Evolutionary conservation across 2,329 filamentous ascomycete species (phyloP), one percentile per base, ranked within the genome.

Genomic region (Fusarium citri): DNA sequence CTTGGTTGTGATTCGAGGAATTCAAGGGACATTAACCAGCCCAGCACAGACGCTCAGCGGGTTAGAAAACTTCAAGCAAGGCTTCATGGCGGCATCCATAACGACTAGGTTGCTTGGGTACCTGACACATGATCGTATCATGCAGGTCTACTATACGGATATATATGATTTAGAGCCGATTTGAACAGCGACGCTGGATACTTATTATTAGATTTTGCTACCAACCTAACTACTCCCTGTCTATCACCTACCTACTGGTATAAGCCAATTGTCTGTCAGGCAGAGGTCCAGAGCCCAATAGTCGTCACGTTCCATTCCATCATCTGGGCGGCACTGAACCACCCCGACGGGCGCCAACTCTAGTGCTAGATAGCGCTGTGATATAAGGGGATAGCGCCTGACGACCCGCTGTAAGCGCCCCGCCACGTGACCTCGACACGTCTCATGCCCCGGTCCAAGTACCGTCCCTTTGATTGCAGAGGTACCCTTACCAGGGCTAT

Each of bases 391-490:
- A 74, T 58, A 65, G 62, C 55, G 68, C 55, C 68, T 71, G 63
- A 59, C 30, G 62, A 72, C 57, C 67, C 67, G 69, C 69, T 69
- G 59, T 55, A 58, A 60, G 41, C 65, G 62, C 46, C 53, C 46
- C 45, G 60, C 68, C 73, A 75, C 73, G 73, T 75, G 73, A 75
- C 72, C 48, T 54, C 25, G 61, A 67, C 49, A 64, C 69, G 45
- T 70, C 66, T 64, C 71, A 72, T 73, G 68, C 73, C 73, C 69
- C 66, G 49, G 63, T 68, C 67, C 20, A 70, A 65, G 68, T 70
- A 66, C 64, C 69, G 64, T 72, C 60, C 71, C 72, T 72, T 71
- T 72, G 72, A 74, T 74, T 74, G 72, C 71, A 61, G 49, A 51
- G 55, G 68, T 72, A 65, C 64, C 71, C 63, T 67, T 68, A 65